Evolutionary conservation across 768 basidiomycete species (phyloP).

Genomic region (Suillus weaverae): DNA sequence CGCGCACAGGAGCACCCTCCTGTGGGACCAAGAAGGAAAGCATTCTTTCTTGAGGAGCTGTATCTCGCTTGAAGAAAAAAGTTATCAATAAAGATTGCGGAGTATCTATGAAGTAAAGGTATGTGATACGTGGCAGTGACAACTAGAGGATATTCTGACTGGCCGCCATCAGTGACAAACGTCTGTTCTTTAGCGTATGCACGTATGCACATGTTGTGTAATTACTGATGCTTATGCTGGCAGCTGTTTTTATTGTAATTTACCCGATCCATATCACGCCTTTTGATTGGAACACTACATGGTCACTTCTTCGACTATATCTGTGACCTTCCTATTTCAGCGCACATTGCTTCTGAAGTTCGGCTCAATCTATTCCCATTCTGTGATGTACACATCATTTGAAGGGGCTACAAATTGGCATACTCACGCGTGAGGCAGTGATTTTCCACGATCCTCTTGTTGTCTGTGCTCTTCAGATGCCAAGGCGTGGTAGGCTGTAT

Average conservation of each 20-base stretch:
- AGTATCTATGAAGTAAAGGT: background rate
- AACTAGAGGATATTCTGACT: background rate
- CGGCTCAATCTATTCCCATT: background rate
- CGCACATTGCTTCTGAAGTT: background rate
- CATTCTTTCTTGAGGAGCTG: slow-evolving; percentile 1
- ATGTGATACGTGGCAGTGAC: background rate
- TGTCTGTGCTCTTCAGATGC: background rate
- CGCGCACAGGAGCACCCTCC: slow-evolving; percentile 1
- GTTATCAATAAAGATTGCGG: background rate
- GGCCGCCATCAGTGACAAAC: background rate
- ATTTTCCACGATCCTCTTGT: background rate
- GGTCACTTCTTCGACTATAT: background rate
- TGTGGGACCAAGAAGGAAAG: slow-evolving; percentile 3
- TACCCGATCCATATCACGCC: background rate
- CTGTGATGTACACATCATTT: background rate
- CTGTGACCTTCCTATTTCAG: background rate
- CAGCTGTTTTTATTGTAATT: background rate
- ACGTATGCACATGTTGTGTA: background rate
- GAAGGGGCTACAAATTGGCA: background rate
- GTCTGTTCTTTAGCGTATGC: background rate
- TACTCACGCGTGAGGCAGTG: background rate
- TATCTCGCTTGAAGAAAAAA: background rate
- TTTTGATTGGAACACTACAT: background rate
- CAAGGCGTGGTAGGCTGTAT: background rate
- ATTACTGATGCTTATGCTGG: background rate